These are phyloP conservation scores for Bromus sterilis DNA, from an alignment of 176 grass and related monocot species.

Conservation along the genomic window DNA sequence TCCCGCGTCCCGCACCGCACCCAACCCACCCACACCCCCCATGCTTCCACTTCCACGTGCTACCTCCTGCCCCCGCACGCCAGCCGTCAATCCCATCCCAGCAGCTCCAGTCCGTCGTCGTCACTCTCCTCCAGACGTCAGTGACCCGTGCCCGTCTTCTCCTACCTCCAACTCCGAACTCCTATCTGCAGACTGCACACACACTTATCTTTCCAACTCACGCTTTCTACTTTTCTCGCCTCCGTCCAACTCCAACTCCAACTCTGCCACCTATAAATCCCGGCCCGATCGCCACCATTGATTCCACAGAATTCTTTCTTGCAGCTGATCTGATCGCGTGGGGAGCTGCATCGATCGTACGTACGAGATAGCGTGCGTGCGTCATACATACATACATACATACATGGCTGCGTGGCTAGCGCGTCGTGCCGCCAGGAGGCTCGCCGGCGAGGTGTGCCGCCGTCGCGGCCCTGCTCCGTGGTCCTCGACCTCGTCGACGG, in stretches of 20 bases:
- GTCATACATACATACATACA: neutral
- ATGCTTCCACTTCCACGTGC: neutral
- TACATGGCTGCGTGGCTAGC: conserved; percentile 21
- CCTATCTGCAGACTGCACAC: neutral
- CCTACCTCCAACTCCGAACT: neutral
- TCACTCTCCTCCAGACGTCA: neutral
- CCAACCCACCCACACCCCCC: neutral
- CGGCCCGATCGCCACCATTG: neutral
- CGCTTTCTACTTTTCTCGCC: neutral
- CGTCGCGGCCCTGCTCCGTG: neutral
- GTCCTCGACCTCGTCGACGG: neutral
- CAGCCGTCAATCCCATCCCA: neutral
- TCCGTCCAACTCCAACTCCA: neutral
- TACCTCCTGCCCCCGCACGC: neutral
- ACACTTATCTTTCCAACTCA: conserved; percentile 38
- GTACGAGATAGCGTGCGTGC: neutral
- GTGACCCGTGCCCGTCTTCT: conserved; percentile 35
- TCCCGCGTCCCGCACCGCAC: too few species aligned
- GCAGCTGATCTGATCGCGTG: neutral
- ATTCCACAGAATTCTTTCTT: neutral
- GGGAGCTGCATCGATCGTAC: neutral
- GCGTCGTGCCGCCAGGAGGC: neutral
- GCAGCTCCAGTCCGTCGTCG: neutral
- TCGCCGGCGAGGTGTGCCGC: neutral
- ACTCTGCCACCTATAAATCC: neutral